Conservation (phyloP, 257 asterid species). For the Primulina eburnea region DNA sequence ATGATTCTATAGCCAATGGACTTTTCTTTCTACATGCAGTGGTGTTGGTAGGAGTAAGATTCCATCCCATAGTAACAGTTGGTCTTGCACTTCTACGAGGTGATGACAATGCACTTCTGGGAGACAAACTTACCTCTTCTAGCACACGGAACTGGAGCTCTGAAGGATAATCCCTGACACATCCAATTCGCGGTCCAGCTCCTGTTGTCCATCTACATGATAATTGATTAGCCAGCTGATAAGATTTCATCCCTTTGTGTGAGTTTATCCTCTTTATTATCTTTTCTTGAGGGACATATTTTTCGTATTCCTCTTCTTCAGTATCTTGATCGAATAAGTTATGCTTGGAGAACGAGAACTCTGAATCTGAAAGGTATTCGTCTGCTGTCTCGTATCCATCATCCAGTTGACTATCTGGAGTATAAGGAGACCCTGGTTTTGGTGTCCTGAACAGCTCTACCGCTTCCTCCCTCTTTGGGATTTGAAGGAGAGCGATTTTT, state of each 20-base stretch:
- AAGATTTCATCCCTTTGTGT: conserved; percentile 63
- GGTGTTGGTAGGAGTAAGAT: conserved; percentile 20
- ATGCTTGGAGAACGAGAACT: conserved; percentile 50
- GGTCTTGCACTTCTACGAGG: conserved; percentile 35
- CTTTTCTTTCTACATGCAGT: conserved; percentile 31
- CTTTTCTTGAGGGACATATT: conserved; percentile 53
- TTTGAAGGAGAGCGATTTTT: conserved; percentile 53
- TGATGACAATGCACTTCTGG: conserved; percentile 37
- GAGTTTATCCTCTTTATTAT: conserved; percentile 64
- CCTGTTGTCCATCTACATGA: conserved; percentile 91
- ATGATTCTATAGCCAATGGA: conserved; percentile 21
- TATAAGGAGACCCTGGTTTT: conserved; percentile 16
- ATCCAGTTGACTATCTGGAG: conserved; percentile 33
- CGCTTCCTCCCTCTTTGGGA: conserved; percentile 42
- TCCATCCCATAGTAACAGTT: background rate
- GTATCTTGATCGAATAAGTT: conserved; percentile 49
- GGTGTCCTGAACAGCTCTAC: conserved; percentile 47
- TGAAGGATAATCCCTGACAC: conserved; percentile 78
- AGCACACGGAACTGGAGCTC: conserved; percentile 72
- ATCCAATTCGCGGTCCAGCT: conserved; percentile 91
- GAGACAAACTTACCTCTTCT: conserved; percentile 73
- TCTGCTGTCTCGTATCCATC: conserved; percentile 83
- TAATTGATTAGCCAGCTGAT: conserved; percentile 70
- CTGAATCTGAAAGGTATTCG: conserved; percentile 59
- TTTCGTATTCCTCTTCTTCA: conserved; percentile 42